phyloP scores from a whole-genome alignment of 768 basidiomycete species.

The Rhizopogon vesiculosus region DNA sequence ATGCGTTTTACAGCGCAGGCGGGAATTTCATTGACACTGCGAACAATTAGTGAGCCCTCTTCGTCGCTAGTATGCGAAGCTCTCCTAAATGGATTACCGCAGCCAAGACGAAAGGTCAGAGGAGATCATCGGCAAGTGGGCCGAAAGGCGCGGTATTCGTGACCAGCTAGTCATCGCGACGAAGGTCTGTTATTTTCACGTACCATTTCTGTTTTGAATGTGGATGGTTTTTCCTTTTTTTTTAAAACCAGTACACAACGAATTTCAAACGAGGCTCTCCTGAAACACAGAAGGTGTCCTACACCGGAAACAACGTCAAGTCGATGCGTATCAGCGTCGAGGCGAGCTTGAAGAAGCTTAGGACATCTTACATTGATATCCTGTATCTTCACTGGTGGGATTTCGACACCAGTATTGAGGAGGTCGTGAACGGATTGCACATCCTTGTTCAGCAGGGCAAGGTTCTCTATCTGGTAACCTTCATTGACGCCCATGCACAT shows the following conservation, averaged over 20 bases:
- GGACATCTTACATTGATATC: constrained; percentile 19
- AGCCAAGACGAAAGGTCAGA: constrained; percentile 39
- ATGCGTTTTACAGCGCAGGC: constrained; percentile 39
- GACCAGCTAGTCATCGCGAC: constrained; percentile 44
- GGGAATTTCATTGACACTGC: constrained; percentile 49
- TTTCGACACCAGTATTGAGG: constrained; percentile 34
- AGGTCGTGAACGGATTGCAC: constrained; percentile 36
- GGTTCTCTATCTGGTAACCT: constrained; percentile 29
- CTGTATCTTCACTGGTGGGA: constrained; percentile 30
- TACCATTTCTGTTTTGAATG: not conserved
- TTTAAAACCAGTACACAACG: constrained; percentile 13
- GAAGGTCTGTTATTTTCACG: constrained; percentile 18
- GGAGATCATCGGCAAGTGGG: constrained; percentile 46
- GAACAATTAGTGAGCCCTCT: constrained; percentile 34
- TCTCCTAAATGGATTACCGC: not conserved
- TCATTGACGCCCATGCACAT: constrained; percentile 1
- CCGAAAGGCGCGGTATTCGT: constrained; percentile 33
- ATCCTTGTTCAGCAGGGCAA: constrained; percentile 33
- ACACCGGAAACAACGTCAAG: constrained; percentile 46
- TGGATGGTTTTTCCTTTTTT: not conserved
- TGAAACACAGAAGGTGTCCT: constrained; percentile 31
- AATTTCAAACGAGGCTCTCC: constrained; percentile 14
- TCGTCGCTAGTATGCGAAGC: not conserved
- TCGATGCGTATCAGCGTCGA: constrained; percentile 35
- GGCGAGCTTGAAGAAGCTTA: constrained; percentile 18